These are phyloP conservation scores for Coemansia asiatica DNA, from an alignment of 192 early-diverging fungal species.

Conservation along the genomic window DNA sequence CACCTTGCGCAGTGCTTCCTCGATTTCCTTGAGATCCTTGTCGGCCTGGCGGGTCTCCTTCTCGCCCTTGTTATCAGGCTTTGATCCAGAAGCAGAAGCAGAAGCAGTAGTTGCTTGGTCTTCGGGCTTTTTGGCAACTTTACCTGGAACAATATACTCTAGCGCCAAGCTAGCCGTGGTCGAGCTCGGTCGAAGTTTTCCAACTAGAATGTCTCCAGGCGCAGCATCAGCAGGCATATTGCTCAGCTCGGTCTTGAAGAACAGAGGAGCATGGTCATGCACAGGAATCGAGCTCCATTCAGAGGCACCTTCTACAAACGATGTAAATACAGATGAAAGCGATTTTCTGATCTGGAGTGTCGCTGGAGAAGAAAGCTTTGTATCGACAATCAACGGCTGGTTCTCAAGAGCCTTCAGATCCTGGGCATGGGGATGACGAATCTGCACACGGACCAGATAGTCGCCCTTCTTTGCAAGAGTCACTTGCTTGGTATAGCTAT, in stretches of 20 bases:
- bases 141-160: constrained; percentile 50
- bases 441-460: constrained; percentile 79
- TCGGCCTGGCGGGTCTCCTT: constrained; percentile 35
- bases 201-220: constrained; percentile 78
- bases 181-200: constrained; percentile 60
- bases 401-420: constrained; percentile 75
- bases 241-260: constrained; percentile 27
- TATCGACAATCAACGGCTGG: constrained; percentile 66
- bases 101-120: constrained; percentile 51
- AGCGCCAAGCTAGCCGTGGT: constrained; percentile 38
- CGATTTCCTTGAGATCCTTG: constrained; percentile 58
- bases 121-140: constrained; percentile 4
- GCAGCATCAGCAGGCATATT: constrained; percentile 65
- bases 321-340: constrained; percentile 57
- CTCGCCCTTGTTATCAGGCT: constrained; percentile 54
- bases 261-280: constrained; percentile 50
- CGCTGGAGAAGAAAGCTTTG: constrained; percentile 58
- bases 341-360: constrained; percentile 16
- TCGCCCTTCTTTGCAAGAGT: constrained; percentile 77
- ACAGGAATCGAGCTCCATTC: constrained; percentile 59
- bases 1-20: too few relatives aligned
- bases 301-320: constrained; percentile 57
- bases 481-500: constrained; percentile 70
- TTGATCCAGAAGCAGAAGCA: constrained; percentile 54
- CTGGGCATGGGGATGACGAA: constrained; percentile 68